Conservation (phyloP, 73 alveolate species). For the Paramecium tetraurelia region DNA sequence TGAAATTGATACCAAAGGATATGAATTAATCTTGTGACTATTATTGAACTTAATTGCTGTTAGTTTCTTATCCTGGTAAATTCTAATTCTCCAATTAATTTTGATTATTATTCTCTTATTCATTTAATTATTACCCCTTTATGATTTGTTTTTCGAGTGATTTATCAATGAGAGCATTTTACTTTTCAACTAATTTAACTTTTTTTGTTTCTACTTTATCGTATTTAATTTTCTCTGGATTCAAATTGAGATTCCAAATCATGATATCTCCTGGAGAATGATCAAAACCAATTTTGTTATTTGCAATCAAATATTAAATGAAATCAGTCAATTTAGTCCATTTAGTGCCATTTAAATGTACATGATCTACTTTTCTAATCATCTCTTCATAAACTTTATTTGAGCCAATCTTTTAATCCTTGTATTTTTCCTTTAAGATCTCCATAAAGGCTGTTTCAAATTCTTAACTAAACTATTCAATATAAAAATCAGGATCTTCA, state of each 20-base stretch:
- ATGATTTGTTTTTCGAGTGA: not conserved
- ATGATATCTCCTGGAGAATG: not conserved
- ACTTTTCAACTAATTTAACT: not conserved
- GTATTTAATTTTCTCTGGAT: not conserved
- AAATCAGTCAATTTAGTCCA: constrained; percentile 58
- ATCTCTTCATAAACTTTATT: constrained; percentile 56
- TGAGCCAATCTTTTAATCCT: constrained; percentile 12
- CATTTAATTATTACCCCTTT: not conserved
- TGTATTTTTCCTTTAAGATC: constrained; percentile 13
- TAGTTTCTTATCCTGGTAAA: not conserved
- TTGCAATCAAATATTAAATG: constrained; percentile 15
- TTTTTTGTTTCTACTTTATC: not conserved
- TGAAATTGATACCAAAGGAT: not conserved
- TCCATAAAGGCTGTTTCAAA: constrained; percentile 53
- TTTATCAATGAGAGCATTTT: not conserved
- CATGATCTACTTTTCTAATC: constrained; percentile 60
- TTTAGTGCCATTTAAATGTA: constrained; percentile 60
- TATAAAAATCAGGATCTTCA: constrained; percentile 54
- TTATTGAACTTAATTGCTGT: not conserved
- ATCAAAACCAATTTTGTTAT: not conserved
- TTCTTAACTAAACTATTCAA: constrained; percentile 53
- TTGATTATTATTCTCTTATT: not conserved
- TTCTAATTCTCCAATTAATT: not conserved
- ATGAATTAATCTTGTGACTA: not conserved
- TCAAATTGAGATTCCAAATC: not conserved